A percentile compares a stretch with the other conserved stretches of the same genome.
phyloP scores from a whole-genome alignment of 768 basidiomycete species.

The Phylloporus scabripes region DNA sequence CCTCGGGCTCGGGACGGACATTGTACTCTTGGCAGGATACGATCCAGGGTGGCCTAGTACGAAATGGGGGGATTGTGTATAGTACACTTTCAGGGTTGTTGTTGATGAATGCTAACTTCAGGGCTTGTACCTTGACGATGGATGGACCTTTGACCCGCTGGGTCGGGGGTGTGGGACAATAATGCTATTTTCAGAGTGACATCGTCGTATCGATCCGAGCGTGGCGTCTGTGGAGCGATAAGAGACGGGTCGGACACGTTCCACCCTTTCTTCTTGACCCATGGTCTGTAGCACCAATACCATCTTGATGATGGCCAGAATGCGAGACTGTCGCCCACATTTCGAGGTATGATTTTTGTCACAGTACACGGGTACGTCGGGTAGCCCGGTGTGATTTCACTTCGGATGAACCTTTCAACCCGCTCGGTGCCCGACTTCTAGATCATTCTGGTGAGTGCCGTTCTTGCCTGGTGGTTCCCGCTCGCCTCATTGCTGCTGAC shows the following conservation, averaged over 20 bases:
- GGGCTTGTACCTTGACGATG: no score
- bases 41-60: not conserved
- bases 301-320: not conserved
- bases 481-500: not conserved
- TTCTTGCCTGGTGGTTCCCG: not conserved
- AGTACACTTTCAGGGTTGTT: not conserved
- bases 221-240: slow-evolving; percentile 14
- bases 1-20: not conserved
- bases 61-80: no score
- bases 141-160: not conserved
- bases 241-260: slow-evolving; percentile 7
- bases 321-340: slow-evolving; percentile 6
- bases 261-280: slow-evolving; percentile 13
- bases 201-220: slow-evolving; percentile 26
- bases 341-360: slow-evolving; percentile 10
- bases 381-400: not conserved
- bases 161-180: not conserved
- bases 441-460: not conserved
- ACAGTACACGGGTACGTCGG: not conserved
- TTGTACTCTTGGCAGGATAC: not conserved
- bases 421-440: not conserved
- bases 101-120: no score
- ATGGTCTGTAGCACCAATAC: slow-evolving; percentile 11
- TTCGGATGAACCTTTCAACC: no score
- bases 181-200: not conserved